Evolutionary conservation across 2,329 filamentous ascomycete species (phyloP).

Genomic region (Trichoderma sp.): DNA sequence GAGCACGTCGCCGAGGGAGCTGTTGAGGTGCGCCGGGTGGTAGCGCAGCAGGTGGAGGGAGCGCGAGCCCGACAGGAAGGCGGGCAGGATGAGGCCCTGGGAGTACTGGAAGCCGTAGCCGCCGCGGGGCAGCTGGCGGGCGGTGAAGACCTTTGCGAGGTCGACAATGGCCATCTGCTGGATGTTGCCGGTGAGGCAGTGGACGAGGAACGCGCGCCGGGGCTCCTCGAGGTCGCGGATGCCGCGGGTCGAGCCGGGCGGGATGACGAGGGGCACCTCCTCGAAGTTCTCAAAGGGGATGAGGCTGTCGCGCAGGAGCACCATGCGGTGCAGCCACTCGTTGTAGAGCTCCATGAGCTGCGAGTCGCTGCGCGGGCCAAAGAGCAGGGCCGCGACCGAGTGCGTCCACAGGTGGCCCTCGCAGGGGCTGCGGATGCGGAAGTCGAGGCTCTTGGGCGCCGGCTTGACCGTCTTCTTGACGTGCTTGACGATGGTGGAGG

Average conservation of each 20-base stretch:
- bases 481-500: background rate
- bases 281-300: background rate
- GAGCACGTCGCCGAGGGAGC: background rate
- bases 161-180: background rate
- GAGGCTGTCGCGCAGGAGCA: background rate
- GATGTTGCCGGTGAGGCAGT: background rate
- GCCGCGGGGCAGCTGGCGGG: background rate
- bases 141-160: conserved; percentile 1
- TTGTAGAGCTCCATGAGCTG: conserved; percentile 1
- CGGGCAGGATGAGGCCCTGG: background rate
- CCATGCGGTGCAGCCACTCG: background rate
- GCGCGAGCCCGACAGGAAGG: background rate
- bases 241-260: background rate
- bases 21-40: background rate
- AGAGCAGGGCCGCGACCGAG: background rate
- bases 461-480: background rate
- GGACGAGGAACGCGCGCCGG: background rate
- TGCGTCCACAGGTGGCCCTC: background rate
- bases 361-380: background rate
- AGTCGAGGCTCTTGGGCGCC: background rate
- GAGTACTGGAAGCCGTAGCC: conserved; percentile 2
- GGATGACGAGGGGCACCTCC: background rate
- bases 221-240: conserved; percentile 1
- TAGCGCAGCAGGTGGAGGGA: background rate
- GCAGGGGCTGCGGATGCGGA: background rate